A percentile compares a stretch with the other conserved stretches of the same genome.
These are phyloP conservation scores for Hypoxylon fragiforme DNA, from an alignment of 495 filamentous ascomycete species.

Conservation along the genomic window DNA sequence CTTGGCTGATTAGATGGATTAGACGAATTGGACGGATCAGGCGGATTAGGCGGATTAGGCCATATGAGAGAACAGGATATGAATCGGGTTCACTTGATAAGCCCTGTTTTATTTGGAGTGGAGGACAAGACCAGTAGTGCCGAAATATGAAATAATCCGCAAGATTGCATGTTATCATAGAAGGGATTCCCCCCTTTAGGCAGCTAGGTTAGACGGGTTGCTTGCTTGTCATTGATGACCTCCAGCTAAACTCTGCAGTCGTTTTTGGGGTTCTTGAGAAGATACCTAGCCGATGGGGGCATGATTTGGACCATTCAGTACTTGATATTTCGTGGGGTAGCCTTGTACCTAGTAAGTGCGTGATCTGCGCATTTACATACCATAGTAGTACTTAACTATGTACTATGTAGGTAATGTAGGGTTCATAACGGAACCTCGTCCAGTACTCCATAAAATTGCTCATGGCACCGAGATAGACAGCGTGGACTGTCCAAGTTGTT, in stretches of 20 bases:
- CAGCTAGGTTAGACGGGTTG: too few species aligned
- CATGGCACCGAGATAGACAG: background rate
- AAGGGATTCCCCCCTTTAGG: too few species aligned
- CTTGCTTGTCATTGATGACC: too few species aligned
- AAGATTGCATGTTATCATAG: background rate
- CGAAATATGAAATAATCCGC: too few species aligned
- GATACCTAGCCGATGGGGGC: background rate
- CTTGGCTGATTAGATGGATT: slow-evolving; percentile 17
- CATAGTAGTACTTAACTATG: too few species aligned
- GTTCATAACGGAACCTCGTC: slow-evolving; percentile 21
- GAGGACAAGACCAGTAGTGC: slow-evolving; percentile 5
- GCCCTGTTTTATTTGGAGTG: slow-evolving; percentile 9
- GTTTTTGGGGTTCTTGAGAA: slow-evolving; percentile 9
- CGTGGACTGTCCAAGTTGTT: slow-evolving; percentile 6
- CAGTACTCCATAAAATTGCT: slow-evolving; percentile 24
- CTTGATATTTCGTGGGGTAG: slow-evolving; percentile 16
- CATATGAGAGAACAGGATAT: slow-evolving; percentile 13
- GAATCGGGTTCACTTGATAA: slow-evolving; percentile 10
- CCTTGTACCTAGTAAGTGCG: slow-evolving; percentile 12
- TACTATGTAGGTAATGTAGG: too few species aligned
- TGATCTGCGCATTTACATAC: slow-evolving; percentile 26
- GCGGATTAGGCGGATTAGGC: slow-evolving; percentile 9
- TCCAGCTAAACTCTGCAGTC: too few species aligned
- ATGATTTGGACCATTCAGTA: slow-evolving; percentile 3
- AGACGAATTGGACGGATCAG: too few species aligned